Evolutionary conservation across 768 basidiomycete species (phyloP).

Genomic region (Tulasnella calospora): DNA sequence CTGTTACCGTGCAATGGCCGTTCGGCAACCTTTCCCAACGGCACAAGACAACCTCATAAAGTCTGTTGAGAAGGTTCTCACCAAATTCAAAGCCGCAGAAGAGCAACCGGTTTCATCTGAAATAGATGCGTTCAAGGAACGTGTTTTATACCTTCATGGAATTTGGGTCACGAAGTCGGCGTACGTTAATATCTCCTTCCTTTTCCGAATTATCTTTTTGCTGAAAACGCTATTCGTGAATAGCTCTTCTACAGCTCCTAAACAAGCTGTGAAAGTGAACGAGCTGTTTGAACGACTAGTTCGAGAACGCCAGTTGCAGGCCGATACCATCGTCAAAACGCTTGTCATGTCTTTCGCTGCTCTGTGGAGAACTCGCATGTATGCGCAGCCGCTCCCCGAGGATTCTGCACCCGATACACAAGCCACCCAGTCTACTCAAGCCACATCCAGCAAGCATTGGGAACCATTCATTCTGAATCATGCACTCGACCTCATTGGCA

Average conservation of each 20-base stretch:
- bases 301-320: slow-evolving; percentile 62
- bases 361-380: slow-evolving; percentile 78
- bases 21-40: slow-evolving; percentile 77
- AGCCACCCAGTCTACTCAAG: slow-evolving; percentile 21
- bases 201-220: slow-evolving; percentile 29
- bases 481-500: slow-evolving; percentile 58
- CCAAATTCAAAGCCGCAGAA: slow-evolving; percentile 36
- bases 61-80: slow-evolving; percentile 62
- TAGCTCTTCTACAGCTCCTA: slow-evolving; percentile 18
- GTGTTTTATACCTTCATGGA: slow-evolving; percentile 70
- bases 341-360: slow-evolving; percentile 73
- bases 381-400: slow-evolving; percentile 38
- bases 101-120: background rate
- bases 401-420: slow-evolving; percentile 33
- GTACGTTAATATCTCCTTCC: slow-evolving; percentile 42
- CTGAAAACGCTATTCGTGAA: slow-evolving; percentile 7
- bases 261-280: slow-evolving; percentile 40
- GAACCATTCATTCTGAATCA: slow-evolving; percentile 67
- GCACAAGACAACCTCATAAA: slow-evolving; percentile 79
- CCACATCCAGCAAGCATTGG: slow-evolving; percentile 38
- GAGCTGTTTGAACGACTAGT: slow-evolving; percentile 59
- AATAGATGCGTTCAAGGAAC: slow-evolving; percentile 54
- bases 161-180: slow-evolving; percentile 56
- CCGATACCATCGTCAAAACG: slow-evolving; percentile 69
- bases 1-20: slow-evolving; percentile 89